Conservation (phyloP, 768 basidiomycete genomes). For the Macrolepiota dolichaula region DNA sequence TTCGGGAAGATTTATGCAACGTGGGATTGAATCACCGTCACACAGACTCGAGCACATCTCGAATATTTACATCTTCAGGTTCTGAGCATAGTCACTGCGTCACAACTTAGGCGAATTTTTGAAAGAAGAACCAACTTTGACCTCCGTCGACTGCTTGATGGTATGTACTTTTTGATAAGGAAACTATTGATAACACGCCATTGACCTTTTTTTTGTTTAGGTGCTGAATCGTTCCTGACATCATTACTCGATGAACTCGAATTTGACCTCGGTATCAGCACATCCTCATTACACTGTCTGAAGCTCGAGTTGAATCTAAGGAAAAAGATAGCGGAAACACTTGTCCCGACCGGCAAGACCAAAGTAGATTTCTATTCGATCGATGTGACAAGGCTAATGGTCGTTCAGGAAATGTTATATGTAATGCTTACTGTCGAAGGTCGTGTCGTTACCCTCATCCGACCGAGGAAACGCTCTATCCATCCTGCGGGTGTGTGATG, state of each 20-base stretch:
- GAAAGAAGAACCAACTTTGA: constrained; percentile 91
- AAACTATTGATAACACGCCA: not conserved
- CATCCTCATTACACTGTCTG: constrained; percentile 78
- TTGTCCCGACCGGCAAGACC: constrained; percentile 79
- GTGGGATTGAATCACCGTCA: constrained; percentile 21
- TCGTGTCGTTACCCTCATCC: constrained; percentile 79
- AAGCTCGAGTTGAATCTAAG: constrained; percentile 68
- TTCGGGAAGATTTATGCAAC: not conserved
- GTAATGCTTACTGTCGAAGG: constrained; percentile 79
- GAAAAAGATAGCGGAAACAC: constrained; percentile 70
- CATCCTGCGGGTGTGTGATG: constrained; percentile 74
- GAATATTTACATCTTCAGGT: constrained; percentile 96
- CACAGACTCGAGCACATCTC: constrained; percentile 88
- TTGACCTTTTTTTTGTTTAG: constrained; percentile 31
- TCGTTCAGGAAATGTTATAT: constrained; percentile 80
- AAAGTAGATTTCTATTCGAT: constrained; percentile 40
- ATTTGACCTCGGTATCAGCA: constrained; percentile 76
- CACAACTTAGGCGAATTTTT: constrained; percentile 84
- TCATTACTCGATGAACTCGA: constrained; percentile 71
- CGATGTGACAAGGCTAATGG: not conserved
- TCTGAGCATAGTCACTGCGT: constrained; percentile 81
- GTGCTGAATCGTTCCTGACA: constrained; percentile 78
- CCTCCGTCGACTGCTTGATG: constrained; percentile 69
- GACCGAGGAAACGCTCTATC: constrained; percentile 92
- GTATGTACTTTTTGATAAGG: constrained; percentile 25